Evolutionary conservation across 1,284 basidiomycete genomes (phyloP).

Genomic region (Meira miltonrushii): DNA sequence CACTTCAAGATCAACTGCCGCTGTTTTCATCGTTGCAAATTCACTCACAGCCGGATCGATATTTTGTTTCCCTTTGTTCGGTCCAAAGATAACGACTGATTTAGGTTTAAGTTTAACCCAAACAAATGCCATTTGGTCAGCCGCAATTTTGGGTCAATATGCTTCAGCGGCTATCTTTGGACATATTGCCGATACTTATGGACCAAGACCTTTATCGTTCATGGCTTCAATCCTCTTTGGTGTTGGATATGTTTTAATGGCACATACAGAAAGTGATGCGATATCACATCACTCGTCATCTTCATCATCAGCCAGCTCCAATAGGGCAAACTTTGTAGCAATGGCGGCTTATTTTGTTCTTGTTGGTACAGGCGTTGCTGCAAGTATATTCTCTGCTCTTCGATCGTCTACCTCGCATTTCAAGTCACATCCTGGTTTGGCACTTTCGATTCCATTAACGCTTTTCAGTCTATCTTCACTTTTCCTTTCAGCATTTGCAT

Average conservation of each 20-base stretch:
- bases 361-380: constrained; percentile 21
- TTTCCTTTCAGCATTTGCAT: constrained; percentile 18
- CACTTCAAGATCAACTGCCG: not conserved
- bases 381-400: constrained; percentile 20
- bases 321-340: constrained; percentile 5
- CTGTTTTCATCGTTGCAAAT: constrained; percentile 12
- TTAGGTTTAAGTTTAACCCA: constrained; percentile 16
- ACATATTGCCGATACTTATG: constrained; percentile 16
- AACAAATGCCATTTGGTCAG: constrained; percentile 22
- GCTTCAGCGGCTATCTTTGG: constrained; percentile 17
- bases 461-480: constrained; percentile 23
- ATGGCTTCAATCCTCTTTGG: constrained; percentile 17
- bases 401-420: constrained; percentile 18
- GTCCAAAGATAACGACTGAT: constrained; percentile 17
- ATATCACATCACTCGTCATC: not conserved
- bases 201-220: constrained; percentile 16
- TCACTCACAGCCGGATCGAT: constrained; percentile 18
- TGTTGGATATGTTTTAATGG: constrained; percentile 23
- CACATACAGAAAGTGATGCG: constrained; percentile 13
- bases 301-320: not conserved
- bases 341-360: constrained; percentile 18
- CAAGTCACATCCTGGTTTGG: constrained; percentile 17
- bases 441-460: constrained; percentile 21
- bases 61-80: constrained; percentile 21
- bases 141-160: constrained; percentile 23